A percentile compares a stretch with the other conserved stretches of the same genome.
phyloP scores from a whole-genome alignment of 768 basidiomycete species.

The Trametes cinnabarina region DNA sequence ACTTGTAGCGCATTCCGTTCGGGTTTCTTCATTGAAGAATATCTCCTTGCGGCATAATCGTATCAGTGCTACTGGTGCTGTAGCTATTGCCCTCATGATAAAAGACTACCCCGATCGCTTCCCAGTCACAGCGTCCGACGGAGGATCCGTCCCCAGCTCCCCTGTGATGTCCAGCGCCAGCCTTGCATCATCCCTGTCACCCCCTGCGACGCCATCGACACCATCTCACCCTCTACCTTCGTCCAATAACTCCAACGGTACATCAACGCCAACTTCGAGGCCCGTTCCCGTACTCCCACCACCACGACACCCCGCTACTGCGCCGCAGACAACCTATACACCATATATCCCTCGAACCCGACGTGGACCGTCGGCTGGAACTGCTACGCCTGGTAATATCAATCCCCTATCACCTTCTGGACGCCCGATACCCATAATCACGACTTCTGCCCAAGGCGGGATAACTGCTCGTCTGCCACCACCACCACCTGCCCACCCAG shows the following conservation, averaged over 20 bases:
- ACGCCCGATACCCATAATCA: slow-evolving; percentile 67
- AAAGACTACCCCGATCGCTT: slow-evolving; percentile 90
- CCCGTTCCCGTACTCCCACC: slow-evolving; percentile 45
- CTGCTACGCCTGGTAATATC: slow-evolving; percentile 24
- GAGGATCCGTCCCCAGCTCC: slow-evolving; percentile 16
- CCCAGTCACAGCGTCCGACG: slow-evolving; percentile 28
- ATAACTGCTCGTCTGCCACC: slow-evolving; percentile 46
- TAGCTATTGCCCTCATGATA: slow-evolving; percentile 93
- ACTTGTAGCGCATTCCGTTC: slow-evolving; percentile 69
- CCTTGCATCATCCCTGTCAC: slow-evolving; percentile 28
- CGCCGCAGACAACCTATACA: slow-evolving; percentile 73
- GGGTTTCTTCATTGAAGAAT: slow-evolving; percentile 80
- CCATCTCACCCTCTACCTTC: slow-evolving; percentile 26
- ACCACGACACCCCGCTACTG: slow-evolving; percentile 49
- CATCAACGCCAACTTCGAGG: slow-evolving; percentile 37
- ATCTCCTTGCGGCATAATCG: slow-evolving; percentile 88
- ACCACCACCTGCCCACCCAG: slow-evolving; percentile 20
- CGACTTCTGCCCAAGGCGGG: slow-evolving; percentile 49
- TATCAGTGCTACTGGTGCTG: slow-evolving; percentile 81
- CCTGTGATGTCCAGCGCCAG: slow-evolving; percentile 25
- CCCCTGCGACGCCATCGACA: slow-evolving; percentile 34
- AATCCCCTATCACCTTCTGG: slow-evolving; percentile 42
- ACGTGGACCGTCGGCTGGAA: slow-evolving; percentile 36
- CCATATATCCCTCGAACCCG: slow-evolving; percentile 74
- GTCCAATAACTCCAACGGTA: slow-evolving; percentile 29